A percentile compares a stretch with the other conserved stretches of the same genome.
These are phyloP conservation scores for Wallacemonas collosoma DNA, from an alignment of 208 protist genomes.

Conservation along the genomic window DNA sequence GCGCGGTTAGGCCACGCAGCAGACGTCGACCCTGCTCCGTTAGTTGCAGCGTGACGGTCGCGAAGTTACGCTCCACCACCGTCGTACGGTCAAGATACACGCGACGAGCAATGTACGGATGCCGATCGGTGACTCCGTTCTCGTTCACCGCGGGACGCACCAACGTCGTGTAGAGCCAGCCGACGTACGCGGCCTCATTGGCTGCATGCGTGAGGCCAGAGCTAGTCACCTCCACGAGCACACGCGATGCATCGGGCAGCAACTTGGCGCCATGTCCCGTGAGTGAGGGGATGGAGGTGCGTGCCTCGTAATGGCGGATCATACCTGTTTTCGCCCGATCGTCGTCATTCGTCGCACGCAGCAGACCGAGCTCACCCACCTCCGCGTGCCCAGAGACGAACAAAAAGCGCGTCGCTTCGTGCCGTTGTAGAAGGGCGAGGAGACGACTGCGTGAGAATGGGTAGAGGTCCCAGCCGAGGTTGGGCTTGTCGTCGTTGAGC, in stretches of 20 bases:
- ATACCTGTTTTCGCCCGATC: neutral
- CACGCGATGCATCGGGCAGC: constrained; percentile 17
- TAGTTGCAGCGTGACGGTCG: constrained; percentile 25
- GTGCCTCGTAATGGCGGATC: constrained; percentile 11
- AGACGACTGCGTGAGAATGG: constrained; percentile 53
- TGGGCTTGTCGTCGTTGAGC: constrained; percentile 76
- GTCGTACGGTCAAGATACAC: constrained; percentile 29
- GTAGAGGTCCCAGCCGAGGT: constrained; percentile 67
- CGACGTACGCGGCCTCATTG: constrained; percentile 25
- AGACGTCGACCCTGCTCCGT: neutral
- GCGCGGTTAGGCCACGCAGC: constrained; percentile 15
- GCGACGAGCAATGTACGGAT: constrained; percentile 26
- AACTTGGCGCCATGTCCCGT: neutral
- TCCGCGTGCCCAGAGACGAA: constrained; percentile 85
- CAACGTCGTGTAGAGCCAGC: constrained; percentile 9
- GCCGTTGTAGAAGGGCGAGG: constrained; percentile 48
- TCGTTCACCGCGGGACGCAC: neutral
- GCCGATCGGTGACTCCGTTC: neutral
- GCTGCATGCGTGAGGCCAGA: constrained; percentile 63
- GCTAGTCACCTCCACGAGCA: constrained; percentile 65
- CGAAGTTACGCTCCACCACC: constrained; percentile 33
- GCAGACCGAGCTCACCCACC: constrained; percentile 58
- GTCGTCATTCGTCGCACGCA: constrained; percentile 16
- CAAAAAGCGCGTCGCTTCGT: constrained; percentile 47
- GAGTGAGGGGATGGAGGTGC: neutral